phyloP scores from a whole-genome alignment of 139 green algal genomes.

The Yamagishiella unicocca region DNA sequence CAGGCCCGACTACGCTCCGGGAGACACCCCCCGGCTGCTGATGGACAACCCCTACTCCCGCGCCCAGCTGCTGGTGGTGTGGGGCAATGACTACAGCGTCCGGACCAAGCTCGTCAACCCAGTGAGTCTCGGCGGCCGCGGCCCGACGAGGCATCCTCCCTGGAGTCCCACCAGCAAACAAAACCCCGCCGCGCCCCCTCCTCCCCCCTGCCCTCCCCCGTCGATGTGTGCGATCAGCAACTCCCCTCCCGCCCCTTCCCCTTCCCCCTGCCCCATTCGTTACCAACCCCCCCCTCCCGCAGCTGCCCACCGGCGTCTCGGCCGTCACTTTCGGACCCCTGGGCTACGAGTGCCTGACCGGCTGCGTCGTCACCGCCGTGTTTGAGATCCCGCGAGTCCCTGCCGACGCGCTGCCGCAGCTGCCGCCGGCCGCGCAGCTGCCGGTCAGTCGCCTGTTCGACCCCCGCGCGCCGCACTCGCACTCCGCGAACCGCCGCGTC shows the following conservation, averaged over 20 bases:
- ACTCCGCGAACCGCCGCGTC: background rate
- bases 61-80: conserved; percentile 48
- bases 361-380: conserved; percentile 39
- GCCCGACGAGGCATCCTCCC: no score
- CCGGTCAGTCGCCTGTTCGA: conserved; percentile 50
- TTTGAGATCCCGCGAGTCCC: conserved; percentile 37
- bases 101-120: no score
- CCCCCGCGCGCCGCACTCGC: conserved; percentile 22
- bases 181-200: no score
- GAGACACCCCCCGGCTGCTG: background rate
- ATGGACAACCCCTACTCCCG: conserved; percentile 57
- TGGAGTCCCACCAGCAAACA: no score
- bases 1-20: conserved; percentile 13
- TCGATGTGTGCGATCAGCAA: no score
- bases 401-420: background rate
- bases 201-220: no score
- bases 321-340: conserved; percentile 30
- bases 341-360: conserved; percentile 50
- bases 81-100: conserved; percentile 58
- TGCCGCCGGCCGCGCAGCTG: background rate
- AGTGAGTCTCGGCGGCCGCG: no score
- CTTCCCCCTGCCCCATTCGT: no score
- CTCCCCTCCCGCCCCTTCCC: no score
- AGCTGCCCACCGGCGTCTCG: conserved; percentile 35
- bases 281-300: no score